phyloP scores from a whole-genome alignment of 345 rosid species.

The Camelina sativa region DNA sequence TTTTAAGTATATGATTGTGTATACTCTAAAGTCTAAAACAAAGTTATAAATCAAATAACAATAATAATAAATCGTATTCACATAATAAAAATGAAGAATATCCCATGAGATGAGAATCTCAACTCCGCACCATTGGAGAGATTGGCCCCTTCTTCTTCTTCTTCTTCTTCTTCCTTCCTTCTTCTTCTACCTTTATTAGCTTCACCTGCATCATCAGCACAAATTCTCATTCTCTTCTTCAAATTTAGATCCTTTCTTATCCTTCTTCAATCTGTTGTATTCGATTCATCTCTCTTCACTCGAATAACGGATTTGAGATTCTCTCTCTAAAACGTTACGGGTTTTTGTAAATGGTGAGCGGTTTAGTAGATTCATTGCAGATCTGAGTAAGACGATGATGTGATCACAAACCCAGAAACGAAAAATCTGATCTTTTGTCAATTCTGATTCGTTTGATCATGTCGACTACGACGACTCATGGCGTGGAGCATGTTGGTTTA shows the following conservation, averaged over 20 bases:
- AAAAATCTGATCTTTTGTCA: not conserved
- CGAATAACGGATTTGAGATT: slow-evolving; percentile 4
- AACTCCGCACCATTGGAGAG: slow-evolving; percentile 40
- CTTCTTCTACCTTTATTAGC: slow-evolving; percentile 26
- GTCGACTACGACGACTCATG: slow-evolving; percentile 52
- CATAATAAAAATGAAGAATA: slow-evolving; percentile 31
- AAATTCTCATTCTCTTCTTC: slow-evolving; percentile 18
- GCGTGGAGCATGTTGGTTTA: slow-evolving; percentile 57
- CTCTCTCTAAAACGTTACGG: not conserved
- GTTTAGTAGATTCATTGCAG: slow-evolving; percentile 24
- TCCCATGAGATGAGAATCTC: slow-evolving; percentile 43
- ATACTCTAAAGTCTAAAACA: too few relatives aligned
- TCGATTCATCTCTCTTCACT: not conserved
- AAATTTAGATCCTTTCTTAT: slow-evolving; percentile 17
- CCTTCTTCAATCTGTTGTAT: not conserved
- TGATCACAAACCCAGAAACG: slow-evolving; percentile 32
- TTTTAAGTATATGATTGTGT: too few relatives aligned
- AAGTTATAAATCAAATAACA: slow-evolving; percentile 3
- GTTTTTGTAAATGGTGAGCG: slow-evolving; percentile 14
- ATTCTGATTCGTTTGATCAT: slow-evolving; percentile 26
- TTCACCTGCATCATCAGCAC: slow-evolving; percentile 17
- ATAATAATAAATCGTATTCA: not conserved
- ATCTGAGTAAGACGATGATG: slow-evolving; percentile 17
- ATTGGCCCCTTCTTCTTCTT: slow-evolving; percentile 18
- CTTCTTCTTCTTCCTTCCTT: slow-evolving; percentile 26